Conservation (phyloP, 2,329 filamentous ascomycete species). For the Cladosporium austrohemisphaericum region DNA sequence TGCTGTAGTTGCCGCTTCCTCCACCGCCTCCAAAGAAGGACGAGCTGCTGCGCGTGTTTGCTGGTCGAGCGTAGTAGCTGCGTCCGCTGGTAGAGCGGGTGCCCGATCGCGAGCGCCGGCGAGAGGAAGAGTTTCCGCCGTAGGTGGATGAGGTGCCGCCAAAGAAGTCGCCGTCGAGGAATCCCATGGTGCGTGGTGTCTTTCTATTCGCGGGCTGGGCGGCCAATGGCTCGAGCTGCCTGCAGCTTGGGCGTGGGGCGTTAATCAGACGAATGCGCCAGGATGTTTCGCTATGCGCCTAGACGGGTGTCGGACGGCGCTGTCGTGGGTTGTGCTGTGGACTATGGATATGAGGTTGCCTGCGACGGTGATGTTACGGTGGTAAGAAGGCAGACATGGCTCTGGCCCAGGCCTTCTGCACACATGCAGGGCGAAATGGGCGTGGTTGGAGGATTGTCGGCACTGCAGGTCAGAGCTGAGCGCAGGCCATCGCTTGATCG, state of each 20-base stretch:
- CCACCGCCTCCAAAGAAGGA: conserved; percentile 23
- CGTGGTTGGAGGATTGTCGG: conserved; percentile 8
- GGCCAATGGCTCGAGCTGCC: conserved; percentile 10
- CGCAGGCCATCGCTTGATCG: conserved; percentile 3
- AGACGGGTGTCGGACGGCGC: background rate
- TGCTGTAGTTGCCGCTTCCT: conserved; percentile 3
- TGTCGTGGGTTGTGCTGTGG: background rate
- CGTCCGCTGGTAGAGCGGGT: conserved; percentile 20
- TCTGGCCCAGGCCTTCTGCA: conserved; percentile 3
- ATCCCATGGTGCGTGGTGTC: conserved; percentile 25
- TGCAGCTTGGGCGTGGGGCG: conserved; percentile 15
- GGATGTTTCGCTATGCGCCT: background rate
- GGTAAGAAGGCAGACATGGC: background rate
- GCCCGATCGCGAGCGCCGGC: conserved; percentile 17
- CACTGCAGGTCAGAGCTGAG: conserved; percentile 1
- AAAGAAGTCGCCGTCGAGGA: conserved; percentile 28
- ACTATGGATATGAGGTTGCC: background rate
- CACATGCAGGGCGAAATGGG: conserved; percentile 7
- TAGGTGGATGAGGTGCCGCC: conserved; percentile 25
- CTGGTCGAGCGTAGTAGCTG: conserved; percentile 27
- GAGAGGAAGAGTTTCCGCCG: conserved; percentile 23
- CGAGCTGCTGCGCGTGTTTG: conserved; percentile 15
- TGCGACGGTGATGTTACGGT: background rate
- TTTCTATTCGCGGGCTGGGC: conserved; percentile 1
- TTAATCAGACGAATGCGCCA: conserved; percentile 1